Percentiles rank a stretch among this genome's conserved stretches.
These are phyloP conservation scores for Apiospora hydei DNA, from an alignment of 2,329 filamentous ascomycete genomes.

Conservation along the genomic window DNA sequence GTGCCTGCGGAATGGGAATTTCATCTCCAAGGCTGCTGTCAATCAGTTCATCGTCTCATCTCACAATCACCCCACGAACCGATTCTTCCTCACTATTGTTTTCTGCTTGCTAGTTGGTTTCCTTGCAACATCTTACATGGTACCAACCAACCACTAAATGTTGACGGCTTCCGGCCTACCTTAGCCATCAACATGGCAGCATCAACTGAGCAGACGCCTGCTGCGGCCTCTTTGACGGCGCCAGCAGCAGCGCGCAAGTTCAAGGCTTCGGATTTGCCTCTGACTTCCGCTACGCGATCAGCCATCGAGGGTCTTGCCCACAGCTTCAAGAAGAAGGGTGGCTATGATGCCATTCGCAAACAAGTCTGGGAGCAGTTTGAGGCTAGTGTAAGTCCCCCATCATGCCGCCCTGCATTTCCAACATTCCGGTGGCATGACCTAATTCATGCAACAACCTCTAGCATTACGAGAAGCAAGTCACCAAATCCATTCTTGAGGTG, in stretches of 20 bases:
- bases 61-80: neutral
- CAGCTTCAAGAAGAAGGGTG: slow-evolving; percentile 85
- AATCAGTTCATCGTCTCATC: slow-evolving; percentile 13
- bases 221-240: slow-evolving; percentile 31
- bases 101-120: neutral
- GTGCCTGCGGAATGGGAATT: slow-evolving; percentile 17
- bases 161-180: slow-evolving; percentile 36
- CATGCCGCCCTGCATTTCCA: neutral
- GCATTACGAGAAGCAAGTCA: slow-evolving; percentile 75
- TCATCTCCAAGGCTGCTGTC: slow-evolving; percentile 18
- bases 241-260: slow-evolving; percentile 53
- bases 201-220: slow-evolving; percentile 38
- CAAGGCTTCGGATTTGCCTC: slow-evolving; percentile 77
- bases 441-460: slow-evolving; percentile 42
- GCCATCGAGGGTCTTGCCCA: slow-evolving; percentile 80
- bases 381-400: slow-evolving; percentile 62
- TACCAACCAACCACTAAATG: slow-evolving; percentile 30
- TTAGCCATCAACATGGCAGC: slow-evolving; percentile 26
- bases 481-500: slow-evolving; percentile 71
- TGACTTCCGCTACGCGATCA: slow-evolving; percentile 74
- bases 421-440: neutral
- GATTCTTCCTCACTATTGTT: neutral
- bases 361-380: slow-evolving; percentile 79
- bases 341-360: slow-evolving; percentile 80
- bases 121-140: slow-evolving; percentile 9